Evolutionary conservation across 2,329 filamentous ascomycete genomes (phyloP), one percentile per base, ranked within the genome.

Genomic region (Colletotrichum melonis): DNA sequence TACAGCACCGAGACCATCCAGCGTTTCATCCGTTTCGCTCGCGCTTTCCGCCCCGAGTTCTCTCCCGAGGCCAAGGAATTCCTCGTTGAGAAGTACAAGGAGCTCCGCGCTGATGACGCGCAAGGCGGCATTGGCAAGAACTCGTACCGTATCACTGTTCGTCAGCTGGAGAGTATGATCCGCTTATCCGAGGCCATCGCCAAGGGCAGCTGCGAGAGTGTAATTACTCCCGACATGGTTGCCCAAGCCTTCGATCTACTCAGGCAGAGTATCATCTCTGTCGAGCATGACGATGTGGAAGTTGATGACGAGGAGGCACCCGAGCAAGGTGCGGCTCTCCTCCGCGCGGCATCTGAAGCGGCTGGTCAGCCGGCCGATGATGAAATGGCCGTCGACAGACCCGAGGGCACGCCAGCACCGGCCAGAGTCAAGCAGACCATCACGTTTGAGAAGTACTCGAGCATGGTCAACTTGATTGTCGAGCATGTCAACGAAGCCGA

Each of bases 251-350:
- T 93, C 82, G 95, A 97, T 78, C 89, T 99, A 11, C 90, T 99
- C 14, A 89, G 95, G 55, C 95, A 98, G 84, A 97, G 94, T 82
- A 99, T 99, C 81, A 98, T 99, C 78, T 97, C 94, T 1, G 97
- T 99, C 30, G 97, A 99, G 84, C 97, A 98, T 80, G 97, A 99
- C 78, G 97, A 99, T 78, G 92, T 99, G 19, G 96, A 98, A 80
- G 92, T 99, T 74, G 95, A 98, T 3, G 93, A 94, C 24, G 90
- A 91, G 24, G 86, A 85, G n/a, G 78, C 78, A 46, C 82, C 79
- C n/a, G 86, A 85, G 74, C 86, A 87, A 74, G 81, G 85, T 70
- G 87, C 84, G 56, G 84, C 80, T 3, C 84, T 89, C 9, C 82
- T 81, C 32, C 85, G 80, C 26, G 80, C 81, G 19, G 79, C 79